Percentiles rank a stretch among this genome's conserved stretches.
These are phyloP conservation scores for Cryptococcus sp. DNA, from an alignment of 1,284 basidiomycete species.

Conservation along the genomic window DNA sequence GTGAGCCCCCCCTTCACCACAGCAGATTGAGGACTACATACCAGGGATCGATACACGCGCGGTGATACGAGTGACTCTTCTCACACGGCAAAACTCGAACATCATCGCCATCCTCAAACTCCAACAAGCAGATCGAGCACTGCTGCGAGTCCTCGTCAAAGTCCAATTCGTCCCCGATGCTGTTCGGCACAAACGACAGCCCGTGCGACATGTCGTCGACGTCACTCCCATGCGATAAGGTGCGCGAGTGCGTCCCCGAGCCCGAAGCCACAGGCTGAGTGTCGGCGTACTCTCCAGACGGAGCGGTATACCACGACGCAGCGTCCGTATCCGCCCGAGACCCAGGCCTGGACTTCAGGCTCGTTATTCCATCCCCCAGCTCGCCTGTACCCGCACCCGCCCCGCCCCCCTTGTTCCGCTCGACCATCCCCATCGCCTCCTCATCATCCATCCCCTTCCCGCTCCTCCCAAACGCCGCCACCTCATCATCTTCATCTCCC, in stretches of 20 bases:
- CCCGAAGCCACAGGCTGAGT: background rate
- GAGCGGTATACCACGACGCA: background rate
- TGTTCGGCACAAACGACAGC: no score
- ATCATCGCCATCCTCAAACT: conserved; percentile 89
- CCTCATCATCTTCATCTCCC: background rate
- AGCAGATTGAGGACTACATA: conserved; percentile 9
- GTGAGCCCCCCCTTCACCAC: background rate
- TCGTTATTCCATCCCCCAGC: background rate
- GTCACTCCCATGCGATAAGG: no score
- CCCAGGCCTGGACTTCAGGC: no score
- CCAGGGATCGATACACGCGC: conserved; percentile 53
- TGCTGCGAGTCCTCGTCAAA: conserved; percentile 65
- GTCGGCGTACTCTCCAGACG: background rate
- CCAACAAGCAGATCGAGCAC: conserved; percentile 89
- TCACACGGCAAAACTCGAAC: conserved; percentile 83
- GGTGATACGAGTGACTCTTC: conserved; percentile 82
- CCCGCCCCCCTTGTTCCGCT: background rate
- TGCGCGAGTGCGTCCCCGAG: background rate
- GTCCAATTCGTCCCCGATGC: conserved; percentile 3
- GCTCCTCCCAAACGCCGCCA: background rate
- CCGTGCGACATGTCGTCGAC: no score
- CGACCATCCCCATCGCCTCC: background rate
- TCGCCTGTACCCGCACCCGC: background rate
- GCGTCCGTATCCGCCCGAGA: conserved; percentile 1
- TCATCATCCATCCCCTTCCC: background rate